Conservation (phyloP, 441 rosid species). For the Monsonia emarginata region DNA sequence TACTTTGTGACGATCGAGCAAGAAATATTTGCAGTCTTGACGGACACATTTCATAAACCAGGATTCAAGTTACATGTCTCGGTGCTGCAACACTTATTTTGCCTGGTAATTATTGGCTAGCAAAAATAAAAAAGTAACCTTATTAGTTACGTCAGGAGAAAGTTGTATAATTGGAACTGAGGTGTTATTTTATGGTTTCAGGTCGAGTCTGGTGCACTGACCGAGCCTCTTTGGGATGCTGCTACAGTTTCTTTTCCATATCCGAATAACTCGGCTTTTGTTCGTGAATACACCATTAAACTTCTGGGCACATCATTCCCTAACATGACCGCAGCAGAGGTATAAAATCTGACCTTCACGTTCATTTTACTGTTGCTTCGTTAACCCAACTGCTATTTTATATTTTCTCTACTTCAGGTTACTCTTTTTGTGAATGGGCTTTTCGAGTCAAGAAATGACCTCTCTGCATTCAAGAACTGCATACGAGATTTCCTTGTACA, state of each 20-base stretch:
- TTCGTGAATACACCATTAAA: constrained; percentile 86
- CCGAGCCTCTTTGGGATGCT: constrained; percentile 92
- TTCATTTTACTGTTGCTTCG: neutral
- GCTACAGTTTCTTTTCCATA: constrained; percentile 58
- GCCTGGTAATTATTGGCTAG: too few relatives aligned
- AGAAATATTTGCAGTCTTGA: constrained; percentile 91
- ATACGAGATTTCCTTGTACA: constrained; percentile 92
- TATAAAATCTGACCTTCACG: constrained; percentile 13
- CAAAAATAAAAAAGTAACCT: too few relatives aligned
- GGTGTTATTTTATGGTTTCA: constrained; percentile 23
- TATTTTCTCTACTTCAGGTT: constrained; percentile 38
- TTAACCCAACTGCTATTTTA: neutral
- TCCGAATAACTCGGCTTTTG: constrained; percentile 64
- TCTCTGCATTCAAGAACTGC: constrained; percentile 68
- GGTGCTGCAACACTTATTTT: constrained; percentile 80
- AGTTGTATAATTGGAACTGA: neutral
- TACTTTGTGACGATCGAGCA: constrained; percentile 83
- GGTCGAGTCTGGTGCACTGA: constrained; percentile 73
- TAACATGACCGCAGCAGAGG: constrained; percentile 89
- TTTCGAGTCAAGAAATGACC: constrained; percentile 71
- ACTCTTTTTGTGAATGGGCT: constrained; percentile 80
- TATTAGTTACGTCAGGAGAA: neutral
- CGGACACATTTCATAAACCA: constrained; percentile 97
- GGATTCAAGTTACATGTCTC: constrained; percentile 95
- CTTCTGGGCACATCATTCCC: constrained; percentile 92